phyloP scores from a whole-genome alignment of 2,329 filamentous ascomycete genomes.

The Cercospora beticola region DNA sequence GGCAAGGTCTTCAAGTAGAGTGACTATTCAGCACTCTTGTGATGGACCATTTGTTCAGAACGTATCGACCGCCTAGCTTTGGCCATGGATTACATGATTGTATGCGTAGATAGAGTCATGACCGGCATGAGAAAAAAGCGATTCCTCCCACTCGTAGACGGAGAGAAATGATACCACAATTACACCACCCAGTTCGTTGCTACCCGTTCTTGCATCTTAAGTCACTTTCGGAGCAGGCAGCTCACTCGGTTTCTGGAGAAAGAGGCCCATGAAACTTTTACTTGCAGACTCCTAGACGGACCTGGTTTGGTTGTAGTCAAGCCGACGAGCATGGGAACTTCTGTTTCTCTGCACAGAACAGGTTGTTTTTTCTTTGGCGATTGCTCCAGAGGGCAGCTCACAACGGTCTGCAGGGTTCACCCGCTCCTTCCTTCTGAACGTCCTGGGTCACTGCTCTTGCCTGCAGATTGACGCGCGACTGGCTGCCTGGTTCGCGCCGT shows the following conservation, averaged over 20 bases:
- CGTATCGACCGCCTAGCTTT: background rate
- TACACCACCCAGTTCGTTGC: background rate
- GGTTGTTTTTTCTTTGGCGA: background rate
- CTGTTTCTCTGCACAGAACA: background rate
- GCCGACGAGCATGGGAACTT: background rate
- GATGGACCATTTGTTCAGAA: background rate
- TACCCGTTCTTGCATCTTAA: background rate
- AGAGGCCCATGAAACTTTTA: background rate
- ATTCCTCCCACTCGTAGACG: slow-evolving; percentile 8
- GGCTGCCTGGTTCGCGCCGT: background rate
- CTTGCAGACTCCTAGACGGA: background rate
- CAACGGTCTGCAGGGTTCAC: background rate
- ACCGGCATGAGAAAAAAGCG: slow-evolving; percentile 13
- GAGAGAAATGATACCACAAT: background rate
- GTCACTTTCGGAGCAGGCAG: background rate
- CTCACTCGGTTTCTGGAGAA: background rate
- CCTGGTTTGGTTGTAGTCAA: background rate
- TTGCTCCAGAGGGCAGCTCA: background rate
- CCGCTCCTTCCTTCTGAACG: background rate
- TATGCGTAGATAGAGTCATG: slow-evolving; percentile 14
- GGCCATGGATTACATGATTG: slow-evolving; percentile 7
- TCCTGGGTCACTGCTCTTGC: background rate
- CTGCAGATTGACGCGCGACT: background rate
- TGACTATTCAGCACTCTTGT: background rate
- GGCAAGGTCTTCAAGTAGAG: slow-evolving; percentile 98